Percentiles rank a stretch among this genome's conserved stretches.
Evolutionary conservation across 2,329 filamentous ascomycete species (phyloP).

Genomic region (Aspergillus novofumigatus): DNA sequence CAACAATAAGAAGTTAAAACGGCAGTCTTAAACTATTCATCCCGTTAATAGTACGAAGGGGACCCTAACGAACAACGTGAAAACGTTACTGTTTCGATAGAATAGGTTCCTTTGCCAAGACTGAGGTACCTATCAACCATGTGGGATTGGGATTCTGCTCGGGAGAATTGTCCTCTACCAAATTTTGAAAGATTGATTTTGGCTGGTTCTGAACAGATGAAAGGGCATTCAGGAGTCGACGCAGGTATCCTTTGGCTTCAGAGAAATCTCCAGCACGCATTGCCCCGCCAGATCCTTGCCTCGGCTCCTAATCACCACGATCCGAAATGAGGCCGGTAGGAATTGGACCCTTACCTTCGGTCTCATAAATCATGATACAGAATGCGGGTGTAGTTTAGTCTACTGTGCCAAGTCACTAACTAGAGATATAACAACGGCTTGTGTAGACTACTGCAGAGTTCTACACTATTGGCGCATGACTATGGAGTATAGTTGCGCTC

Average conservation of each 20-base stretch:
- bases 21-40: too few relatives aligned
- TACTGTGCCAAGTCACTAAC: background rate
- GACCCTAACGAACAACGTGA: too few relatives aligned
- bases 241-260: too few relatives aligned
- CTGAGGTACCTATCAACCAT: background rate
- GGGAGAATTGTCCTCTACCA: background rate
- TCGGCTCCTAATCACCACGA: background rate
- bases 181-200: background rate
- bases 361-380: background rate
- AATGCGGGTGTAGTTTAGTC: background rate
- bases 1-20: background rate
- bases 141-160: too few relatives aligned
- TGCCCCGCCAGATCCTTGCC: background rate
- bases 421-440: too few relatives aligned
- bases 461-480: background rate
- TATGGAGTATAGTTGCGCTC: too few relatives aligned
- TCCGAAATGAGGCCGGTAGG: background rate
- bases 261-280: too few relatives aligned
- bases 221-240: background rate
- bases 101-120: background rate
- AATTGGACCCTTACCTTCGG: background rate
- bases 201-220: background rate
- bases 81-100: background rate
- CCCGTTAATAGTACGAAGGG: too few relatives aligned
- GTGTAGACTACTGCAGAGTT: background rate